A percentile compares a stretch with the other conserved stretches of the same genome.
phyloP scores from a whole-genome alignment of 192 early-diverging fungal genomes.

The Dissophora globulifera region DNA sequence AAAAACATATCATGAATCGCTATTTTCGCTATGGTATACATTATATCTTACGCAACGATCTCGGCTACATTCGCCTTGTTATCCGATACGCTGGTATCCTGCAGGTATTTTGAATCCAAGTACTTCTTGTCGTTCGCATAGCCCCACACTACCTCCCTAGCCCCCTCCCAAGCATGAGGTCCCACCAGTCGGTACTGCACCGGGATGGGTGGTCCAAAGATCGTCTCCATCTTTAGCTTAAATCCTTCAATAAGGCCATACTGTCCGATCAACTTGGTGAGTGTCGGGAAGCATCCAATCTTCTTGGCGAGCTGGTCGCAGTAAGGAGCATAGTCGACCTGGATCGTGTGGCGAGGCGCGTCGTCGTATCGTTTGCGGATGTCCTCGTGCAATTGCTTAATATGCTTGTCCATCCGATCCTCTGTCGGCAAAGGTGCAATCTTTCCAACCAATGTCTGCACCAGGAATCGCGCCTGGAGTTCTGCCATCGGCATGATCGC shows the following conservation, averaged over 20 bases:
- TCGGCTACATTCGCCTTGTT: background rate
- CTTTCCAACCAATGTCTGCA: conserved; percentile 54
- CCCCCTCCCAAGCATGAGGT: conserved; percentile 36
- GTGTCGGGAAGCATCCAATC: conserved; percentile 60
- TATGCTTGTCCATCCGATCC: conserved; percentile 58
- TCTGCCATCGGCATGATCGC: conserved; percentile 66
- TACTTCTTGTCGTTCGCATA: conserved; percentile 19
- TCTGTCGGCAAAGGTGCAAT: conserved; percentile 50
- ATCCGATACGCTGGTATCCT: background rate
- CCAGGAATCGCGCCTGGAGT: conserved; percentile 64
- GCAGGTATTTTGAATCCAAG: conserved; percentile 9
- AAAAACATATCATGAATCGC: no score
- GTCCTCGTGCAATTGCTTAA: conserved; percentile 29
- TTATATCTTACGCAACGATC: no score
- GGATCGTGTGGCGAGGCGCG: conserved; percentile 62
- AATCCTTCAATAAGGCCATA: conserved; percentile 34
- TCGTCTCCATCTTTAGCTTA: conserved; percentile 6
- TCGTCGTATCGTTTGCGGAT: conserved; percentile 29
- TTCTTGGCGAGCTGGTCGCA: conserved; percentile 57
- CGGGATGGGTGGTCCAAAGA: conserved; percentile 44
- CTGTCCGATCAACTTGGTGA: conserved; percentile 32
- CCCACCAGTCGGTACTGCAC: conserved; percentile 52
- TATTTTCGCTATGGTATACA: no score
- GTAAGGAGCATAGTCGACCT: conserved; percentile 58
- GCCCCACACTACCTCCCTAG: conserved; percentile 19